Base-by-base conservation (phyloP, 2,329 filamentous ascomycete genomes). In the Talaromyces atroroseus region DNA sequence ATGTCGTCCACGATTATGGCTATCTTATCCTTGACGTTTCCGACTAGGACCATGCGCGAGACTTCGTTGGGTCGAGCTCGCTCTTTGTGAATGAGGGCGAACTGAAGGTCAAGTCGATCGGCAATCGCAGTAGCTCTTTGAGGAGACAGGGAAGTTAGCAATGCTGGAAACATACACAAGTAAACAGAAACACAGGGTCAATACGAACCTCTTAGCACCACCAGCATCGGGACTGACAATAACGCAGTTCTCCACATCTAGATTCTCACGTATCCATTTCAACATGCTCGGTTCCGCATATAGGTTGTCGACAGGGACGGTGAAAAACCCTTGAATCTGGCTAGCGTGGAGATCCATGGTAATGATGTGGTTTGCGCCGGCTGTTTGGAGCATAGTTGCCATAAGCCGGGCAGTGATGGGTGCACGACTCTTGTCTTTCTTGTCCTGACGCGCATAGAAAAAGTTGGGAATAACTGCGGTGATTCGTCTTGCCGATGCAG, bases 1-100 rank as follows among this genome's bases (percentile, higher is more conserved):
- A 97, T 96, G 71, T 97, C 92, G 71, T 97, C 92, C 49, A 99
- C 92, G 49, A 99, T 85, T 68, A 99, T 96, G 59, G 92, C 92
- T 29, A 92, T 86, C 77, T 94, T 94, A 76, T 89, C 89, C 63
- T 85, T 82, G 48, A 97, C 94, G 63, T 95, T 91, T 63, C 94
- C 94, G 51, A 97, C 92, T n/a, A 99, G 86, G 0, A 91, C 89
- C 90, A 96, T 95, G 66, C 90, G 87, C 10, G 88, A 90, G 59
- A 96, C 91, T 68, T 95, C 91, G 67, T 95, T 95, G 58, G 86
- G 86, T n/a, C 90, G 85, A 5, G 91, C 88, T 57, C 92, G 89
- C 76, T 96, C 92, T 78, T 97, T 96, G 82, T 96, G 92, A 64
- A 97, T 97, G 54, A 97, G 83, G 8, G 92, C 92, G 72, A 97